Base-by-base conservation (phyloP, 1,284 basidiomycete species). In the Austroboletus rostrupii region DNA sequence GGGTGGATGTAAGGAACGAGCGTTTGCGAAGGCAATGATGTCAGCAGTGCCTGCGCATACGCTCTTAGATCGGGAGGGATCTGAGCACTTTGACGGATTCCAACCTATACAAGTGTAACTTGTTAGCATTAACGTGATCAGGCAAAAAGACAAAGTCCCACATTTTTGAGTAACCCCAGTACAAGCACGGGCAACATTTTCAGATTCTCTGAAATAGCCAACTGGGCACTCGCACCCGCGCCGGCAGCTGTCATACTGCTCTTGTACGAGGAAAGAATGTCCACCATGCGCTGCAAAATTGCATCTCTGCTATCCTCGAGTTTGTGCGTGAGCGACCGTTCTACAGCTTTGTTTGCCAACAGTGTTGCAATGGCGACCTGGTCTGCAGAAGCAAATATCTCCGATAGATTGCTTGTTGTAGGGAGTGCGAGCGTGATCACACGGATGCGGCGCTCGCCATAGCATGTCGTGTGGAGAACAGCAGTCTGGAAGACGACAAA, bases 401-500 rank as follows among this genome's bases (percentile, higher is more conserved):
- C 95, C 0, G 93, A 92, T 43, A 98, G 80, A 62, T 86, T 95
- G 65, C 82, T 87, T 3, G 96, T 98, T 3, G 93, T 97, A 1
- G 97, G 96, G 48, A 97, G 76, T 0, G 95, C 94, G 45, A 87
- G 81, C 1, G 95, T 99, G 63, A 98, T 79, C 49, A 99, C 97
- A 57, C 97, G 88, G 61, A 99, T 97, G 16, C 97, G 83, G 41
- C 97, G 84, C 73, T 99, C 97, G 60, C 90, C 96, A 60, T 86
- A 96, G 68, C 91, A 96, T 0, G 95, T 96, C 1, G 95, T 98
- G 70, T 99, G 95, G 38, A 99, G 76, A 17, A 99, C 87, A 10
- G 94, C 97, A 28, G 93, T 95, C 70, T 99, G 97, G 69, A 99
- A 80, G 19, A 98, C 95, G 43, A 98, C 93, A 65, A 95, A 94